A percentile compares a stretch with the other conserved stretches of the same genome.
Conservation (phyloP, 257 asterid species). For the Solanum gandarillasii region DNA sequence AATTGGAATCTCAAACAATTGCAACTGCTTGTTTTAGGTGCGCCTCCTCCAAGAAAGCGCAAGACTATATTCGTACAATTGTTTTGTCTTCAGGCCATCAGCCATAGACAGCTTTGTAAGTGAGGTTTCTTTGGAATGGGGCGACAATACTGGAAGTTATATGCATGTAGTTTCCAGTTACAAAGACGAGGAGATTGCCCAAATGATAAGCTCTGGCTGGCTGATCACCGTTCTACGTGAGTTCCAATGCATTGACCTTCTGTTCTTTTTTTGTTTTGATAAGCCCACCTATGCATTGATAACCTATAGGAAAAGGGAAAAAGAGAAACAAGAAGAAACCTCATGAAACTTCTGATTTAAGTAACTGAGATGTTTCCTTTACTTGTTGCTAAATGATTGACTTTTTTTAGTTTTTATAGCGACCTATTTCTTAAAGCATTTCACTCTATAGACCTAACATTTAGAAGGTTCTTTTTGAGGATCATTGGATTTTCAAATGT, state of each 20-base stretch:
- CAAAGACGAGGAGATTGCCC: constrained; percentile 22
- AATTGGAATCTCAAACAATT: neutral
- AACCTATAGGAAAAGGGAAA: neutral
- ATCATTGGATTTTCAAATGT: neutral
- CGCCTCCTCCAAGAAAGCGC: constrained; percentile 47
- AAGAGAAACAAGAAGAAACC: neutral
- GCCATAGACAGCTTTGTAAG: constrained; percentile 29
- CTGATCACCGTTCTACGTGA: constrained; percentile 53
- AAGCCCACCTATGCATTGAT: neutral
- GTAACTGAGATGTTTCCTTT: neutral
- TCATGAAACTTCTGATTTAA: neutral
- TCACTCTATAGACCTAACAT: neutral
- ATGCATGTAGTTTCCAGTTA: constrained; percentile 42
- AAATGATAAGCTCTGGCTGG: constrained; percentile 33
- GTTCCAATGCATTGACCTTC: constrained; percentile 9
- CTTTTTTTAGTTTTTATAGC: neutral
- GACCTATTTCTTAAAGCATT: neutral
- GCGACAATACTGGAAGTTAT: constrained; percentile 27
- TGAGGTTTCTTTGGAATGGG: constrained; percentile 42
- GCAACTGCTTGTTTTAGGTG: constrained; percentile 30
- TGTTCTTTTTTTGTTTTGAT: neutral
- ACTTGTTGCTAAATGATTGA: neutral
- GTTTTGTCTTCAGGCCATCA: constrained; percentile 30
- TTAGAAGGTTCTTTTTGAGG: neutral
- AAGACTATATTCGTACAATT: constrained; percentile 26